Base-by-base conservation (phyloP, 1,284 basidiomycete genomes). In the Irpex sp. region DNA sequence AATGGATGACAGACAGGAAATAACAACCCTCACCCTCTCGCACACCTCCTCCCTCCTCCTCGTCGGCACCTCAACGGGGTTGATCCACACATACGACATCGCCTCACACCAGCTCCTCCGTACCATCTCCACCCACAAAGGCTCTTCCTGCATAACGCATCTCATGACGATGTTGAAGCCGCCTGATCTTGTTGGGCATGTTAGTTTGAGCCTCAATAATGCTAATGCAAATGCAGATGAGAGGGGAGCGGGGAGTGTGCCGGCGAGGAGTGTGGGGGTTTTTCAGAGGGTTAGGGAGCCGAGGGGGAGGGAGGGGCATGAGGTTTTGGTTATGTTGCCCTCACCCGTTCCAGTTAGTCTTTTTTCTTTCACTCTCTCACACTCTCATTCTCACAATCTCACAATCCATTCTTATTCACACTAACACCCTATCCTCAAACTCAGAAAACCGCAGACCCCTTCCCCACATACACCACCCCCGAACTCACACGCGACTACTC, bases 91-190 rank as follows among this genome's bases (percentile, higher is more conserved):
- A 36, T 93, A 96, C 72, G 92, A 97, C 66, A 85, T 97, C 40
- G 87, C 92, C 1, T 97, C 96, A 0, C 93, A 96, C 70, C 96
- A 98, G 73, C 85, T 89, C 37, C 79, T 97, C 34, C 90, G 94
- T 40, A 91, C 89, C 15, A 86, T 97, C 67, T 82, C 86, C 1
- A 81, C 88, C 3, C 87, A 83, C 78, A 92, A 89, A 66, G 91
- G 89, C 9, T 77, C 85, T 59, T 79, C 85, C 21, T 26, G 21
- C n/a, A 87, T 97, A 73, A 88, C 91, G 6, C 81, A 89, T 73
- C 73, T 97, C 1, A 77, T 82, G 40, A 91, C 92, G 0, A 82
- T 97, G 77, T 79, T 94, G 40, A 89, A 90, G 66, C 95, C 95
- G 0, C 82, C 87, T 7, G 96, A 97, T 73, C 82, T 97, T 38